These are phyloP conservation scores for Cladosporium sp. DNA, from an alignment of 2,329 filamentous ascomycete species.

Conservation along the genomic window DNA sequence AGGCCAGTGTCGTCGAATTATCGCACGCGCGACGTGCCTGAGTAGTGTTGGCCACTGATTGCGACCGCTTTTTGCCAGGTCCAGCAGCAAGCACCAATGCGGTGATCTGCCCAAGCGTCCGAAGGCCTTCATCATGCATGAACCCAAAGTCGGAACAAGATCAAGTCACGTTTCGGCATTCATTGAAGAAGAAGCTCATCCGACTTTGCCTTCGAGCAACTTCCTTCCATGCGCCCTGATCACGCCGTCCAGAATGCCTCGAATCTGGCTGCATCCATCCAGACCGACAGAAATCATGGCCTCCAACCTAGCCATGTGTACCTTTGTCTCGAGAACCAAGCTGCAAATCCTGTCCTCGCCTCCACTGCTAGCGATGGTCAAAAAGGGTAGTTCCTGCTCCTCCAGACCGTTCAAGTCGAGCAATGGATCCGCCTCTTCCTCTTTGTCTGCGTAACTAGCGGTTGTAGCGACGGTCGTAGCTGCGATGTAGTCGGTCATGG, in stretches of 20 bases:
- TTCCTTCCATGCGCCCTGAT: conserved; percentile 66
- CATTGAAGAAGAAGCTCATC: conserved; percentile 3
- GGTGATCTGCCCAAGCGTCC: too few species aligned
- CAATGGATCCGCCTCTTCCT: conserved; percentile 73
- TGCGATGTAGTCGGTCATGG: conserved; percentile 87
- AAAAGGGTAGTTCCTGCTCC: conserved; percentile 81
- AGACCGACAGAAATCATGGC: conserved; percentile 90
- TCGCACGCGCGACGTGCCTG: too few species aligned
- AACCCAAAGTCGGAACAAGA: too few species aligned
- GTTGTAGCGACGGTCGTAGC: conserved; percentile 85
- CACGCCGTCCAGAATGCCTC: conserved; percentile 74
- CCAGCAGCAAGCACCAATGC: too few species aligned
- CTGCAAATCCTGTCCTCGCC: conserved; percentile 67
- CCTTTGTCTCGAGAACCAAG: conserved; percentile 79
- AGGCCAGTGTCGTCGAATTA: too few species aligned
- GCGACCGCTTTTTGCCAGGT: too few species aligned
- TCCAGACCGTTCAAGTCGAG: conserved; percentile 76
- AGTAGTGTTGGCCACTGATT: too few species aligned
- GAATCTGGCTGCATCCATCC: conserved; percentile 84
- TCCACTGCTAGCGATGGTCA: conserved; percentile 71
- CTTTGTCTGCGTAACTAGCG: conserved; percentile 56
- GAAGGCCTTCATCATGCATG: too few species aligned
- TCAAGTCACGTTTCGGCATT: too few species aligned
- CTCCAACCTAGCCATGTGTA: conserved; percentile 78
- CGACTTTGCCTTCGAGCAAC: conserved; percentile 47